These are phyloP conservation scores for Capsicum baccatum DNA, from an alignment of 257 asterid species.

Conservation along the genomic window DNA sequence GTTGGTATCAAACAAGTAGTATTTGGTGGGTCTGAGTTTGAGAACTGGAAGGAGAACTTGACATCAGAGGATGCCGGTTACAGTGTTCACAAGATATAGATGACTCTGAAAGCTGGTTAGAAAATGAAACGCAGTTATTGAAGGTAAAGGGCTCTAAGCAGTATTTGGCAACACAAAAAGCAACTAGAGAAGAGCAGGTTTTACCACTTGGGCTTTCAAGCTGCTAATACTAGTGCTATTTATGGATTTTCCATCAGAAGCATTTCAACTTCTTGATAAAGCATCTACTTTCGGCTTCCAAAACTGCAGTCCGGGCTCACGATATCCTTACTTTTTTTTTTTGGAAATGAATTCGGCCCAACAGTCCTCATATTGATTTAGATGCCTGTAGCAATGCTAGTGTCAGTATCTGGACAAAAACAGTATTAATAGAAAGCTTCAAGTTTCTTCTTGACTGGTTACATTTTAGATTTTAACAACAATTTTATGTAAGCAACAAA, in stretches of 20 bases:
- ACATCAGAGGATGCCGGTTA: slow-evolving; percentile 81
- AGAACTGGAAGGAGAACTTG: slow-evolving; percentile 78
- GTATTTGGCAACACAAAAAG: slow-evolving; percentile 7
- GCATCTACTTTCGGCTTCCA: not conserved
- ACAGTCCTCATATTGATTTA: not conserved
- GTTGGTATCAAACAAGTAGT: slow-evolving; percentile 87
- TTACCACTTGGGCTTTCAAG: not conserved
- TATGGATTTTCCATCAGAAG: not conserved
- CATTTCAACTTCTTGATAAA: slow-evolving; percentile 9
- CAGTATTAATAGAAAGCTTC: not conserved
- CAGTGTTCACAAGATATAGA: slow-evolving; percentile 79
- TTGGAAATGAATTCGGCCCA: not conserved
- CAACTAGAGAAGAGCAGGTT: not conserved
- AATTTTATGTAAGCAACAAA: not conserved
- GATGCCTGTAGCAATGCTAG: not conserved
- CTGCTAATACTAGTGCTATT: slow-evolving; percentile 16
- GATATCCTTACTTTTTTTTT: not conserved
- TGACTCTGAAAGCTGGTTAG: not conserved
- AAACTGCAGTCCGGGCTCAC: not conserved
- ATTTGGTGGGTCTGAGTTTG: slow-evolving; percentile 88
- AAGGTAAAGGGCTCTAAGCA: not conserved
- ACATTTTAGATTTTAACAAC: not conserved
- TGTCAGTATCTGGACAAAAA: not conserved
- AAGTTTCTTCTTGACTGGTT: not conserved
- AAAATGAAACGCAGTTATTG: not conserved